A percentile compares a stretch with the other conserved stretches of the same genome.
These are phyloP conservation scores for Limonium bicolor DNA, from an alignment of 148 eudicot genomes.

Conservation along the genomic window DNA sequence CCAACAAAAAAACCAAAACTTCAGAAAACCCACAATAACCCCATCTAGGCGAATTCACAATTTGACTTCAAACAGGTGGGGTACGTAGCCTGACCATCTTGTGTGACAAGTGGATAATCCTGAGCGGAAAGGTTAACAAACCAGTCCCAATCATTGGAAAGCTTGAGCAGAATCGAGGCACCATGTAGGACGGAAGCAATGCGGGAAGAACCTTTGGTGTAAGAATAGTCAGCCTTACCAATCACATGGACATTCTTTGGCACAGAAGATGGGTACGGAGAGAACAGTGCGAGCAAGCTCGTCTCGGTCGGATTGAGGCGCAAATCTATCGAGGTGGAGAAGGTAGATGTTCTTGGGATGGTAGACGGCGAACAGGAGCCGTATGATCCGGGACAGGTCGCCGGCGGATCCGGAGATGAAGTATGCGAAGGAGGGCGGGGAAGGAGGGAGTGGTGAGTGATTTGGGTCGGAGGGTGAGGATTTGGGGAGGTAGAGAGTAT, in stretches of 20 bases:
- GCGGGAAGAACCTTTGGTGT: slow-evolving; percentile 36
- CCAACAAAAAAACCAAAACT: slow-evolving; percentile 11
- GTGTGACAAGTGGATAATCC: slow-evolving; percentile 82
- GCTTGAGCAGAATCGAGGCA: slow-evolving; percentile 48
- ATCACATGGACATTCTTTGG: slow-evolving; percentile 65
- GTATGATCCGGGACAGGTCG: slow-evolving; percentile 29
- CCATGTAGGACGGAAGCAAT: slow-evolving; percentile 45
- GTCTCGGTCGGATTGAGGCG: slow-evolving; percentile 43
- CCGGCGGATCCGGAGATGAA: slow-evolving; percentile 52
- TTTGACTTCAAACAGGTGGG: neutral
- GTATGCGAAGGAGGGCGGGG: slow-evolving; percentile 58
- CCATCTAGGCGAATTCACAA: neutral
- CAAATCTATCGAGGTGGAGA: slow-evolving; percentile 50
- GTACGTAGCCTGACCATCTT: slow-evolving; percentile 41
- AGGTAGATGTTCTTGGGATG: slow-evolving; percentile 66
- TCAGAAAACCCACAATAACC: slow-evolving; percentile 1
- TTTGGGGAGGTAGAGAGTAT: slow-evolving; percentile 10
- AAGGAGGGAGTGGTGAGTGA: slow-evolving; percentile 10
- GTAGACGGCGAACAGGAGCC: slow-evolving; percentile 48
- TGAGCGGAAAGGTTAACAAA: slow-evolving; percentile 52
- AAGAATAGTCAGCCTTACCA: slow-evolving; percentile 49
- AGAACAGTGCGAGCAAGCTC: slow-evolving; percentile 24
- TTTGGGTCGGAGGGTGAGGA: slow-evolving; percentile 1
- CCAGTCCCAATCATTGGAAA: slow-evolving; percentile 64
- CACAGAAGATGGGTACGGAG: slow-evolving; percentile 32